phyloP scores from a whole-genome alignment of 768 basidiomycete species.

The Suillus fuscotomentosus region DNA sequence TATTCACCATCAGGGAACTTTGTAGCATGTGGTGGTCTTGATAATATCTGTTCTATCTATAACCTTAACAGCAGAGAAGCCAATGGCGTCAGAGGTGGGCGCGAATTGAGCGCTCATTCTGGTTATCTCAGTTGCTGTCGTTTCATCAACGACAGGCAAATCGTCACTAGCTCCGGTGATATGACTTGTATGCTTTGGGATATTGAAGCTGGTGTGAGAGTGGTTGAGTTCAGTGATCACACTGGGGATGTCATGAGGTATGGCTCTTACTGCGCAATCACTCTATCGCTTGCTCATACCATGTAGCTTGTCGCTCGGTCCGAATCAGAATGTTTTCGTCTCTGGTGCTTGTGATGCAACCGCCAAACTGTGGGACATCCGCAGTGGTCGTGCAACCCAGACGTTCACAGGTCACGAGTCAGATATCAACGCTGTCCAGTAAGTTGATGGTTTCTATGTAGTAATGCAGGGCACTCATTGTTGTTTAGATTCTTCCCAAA shows the following conservation, averaged over 20 bases:
- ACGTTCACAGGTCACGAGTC: conserved; percentile 99
- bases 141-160: conserved; percentile 98
- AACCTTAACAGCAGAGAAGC: conserved; percentile 77
- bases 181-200: conserved; percentile 99
- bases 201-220: conserved; percentile 94
- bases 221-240: conserved; percentile 99
- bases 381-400: conserved; percentile 95
- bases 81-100: conserved; percentile 83
- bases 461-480: conserved; percentile 9
- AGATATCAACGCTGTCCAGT: conserved; percentile 99
- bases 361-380: conserved; percentile 98
- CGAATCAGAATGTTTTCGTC: conserved; percentile 95
- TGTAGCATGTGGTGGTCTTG: conserved; percentile 97
- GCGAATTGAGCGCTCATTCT: conserved; percentile 95
- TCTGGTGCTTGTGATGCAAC: conserved; percentile 99
- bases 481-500: conserved; percentile 93
- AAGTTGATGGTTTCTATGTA: conserved; percentile 33
- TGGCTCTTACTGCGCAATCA: conserved; percentile 1
- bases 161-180: conserved; percentile 95
- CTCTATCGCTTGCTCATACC: conserved; percentile 11
- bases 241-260: conserved; percentile 99
- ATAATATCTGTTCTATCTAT: conserved; percentile 99
- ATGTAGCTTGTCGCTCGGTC: conserved; percentile 85
- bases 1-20: conserved; percentile 97
- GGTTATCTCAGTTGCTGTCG: conserved; percentile 98